Base-by-base conservation (phyloP, 352 stramenopile genomes). In the Pythium phragmiticola region DNA sequence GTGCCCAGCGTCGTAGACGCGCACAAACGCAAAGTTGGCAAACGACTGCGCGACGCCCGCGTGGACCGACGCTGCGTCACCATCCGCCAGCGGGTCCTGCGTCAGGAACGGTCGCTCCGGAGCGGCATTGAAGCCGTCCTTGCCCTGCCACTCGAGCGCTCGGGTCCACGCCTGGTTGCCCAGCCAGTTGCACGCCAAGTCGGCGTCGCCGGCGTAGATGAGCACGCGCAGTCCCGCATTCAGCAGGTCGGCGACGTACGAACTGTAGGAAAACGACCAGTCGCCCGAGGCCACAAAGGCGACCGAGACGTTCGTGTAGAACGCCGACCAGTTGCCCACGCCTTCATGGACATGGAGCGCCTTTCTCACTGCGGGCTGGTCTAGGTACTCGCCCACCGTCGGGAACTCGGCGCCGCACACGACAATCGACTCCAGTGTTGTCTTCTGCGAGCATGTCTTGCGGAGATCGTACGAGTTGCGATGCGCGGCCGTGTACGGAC, bases 131-230 rank as follows among this genome's bases (percentile, higher is more conserved):
- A 97, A 98, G 8, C 74, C 82, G 12, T 75, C 70, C 49, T 86
- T 78, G 51, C 90, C 82, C 19, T 63, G 65, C 94, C 94, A 98
- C 17, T 96, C 76, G 46, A 98, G 75, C 11, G 66, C 80, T 1
- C 83, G 61, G 3, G 89, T 97, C 92, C 91, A 98, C 7, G 91
- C 91, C 48, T 90, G 61, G 65, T 98, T 97, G 34, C 93, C 94
- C 37, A 98, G 65, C 75, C 95, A 98, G 68, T 98, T 98, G 77
- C 89, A 98, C 64, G 98, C 96, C 66, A 97, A 96, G 67, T 98
- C 94, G 21, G 87, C 73, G 74, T 98, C 94, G 92, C 88, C 16
- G 16, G 39, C 54, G n/a, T 52, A 60, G 23, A 60, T 50, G 7
- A 60, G 54, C 37, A 60, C 43, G 23, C 66, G 73, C 9, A 80